Evolutionary conservation across 306 rosid species (phyloP).

Genomic region (Vicia faba): DNA sequence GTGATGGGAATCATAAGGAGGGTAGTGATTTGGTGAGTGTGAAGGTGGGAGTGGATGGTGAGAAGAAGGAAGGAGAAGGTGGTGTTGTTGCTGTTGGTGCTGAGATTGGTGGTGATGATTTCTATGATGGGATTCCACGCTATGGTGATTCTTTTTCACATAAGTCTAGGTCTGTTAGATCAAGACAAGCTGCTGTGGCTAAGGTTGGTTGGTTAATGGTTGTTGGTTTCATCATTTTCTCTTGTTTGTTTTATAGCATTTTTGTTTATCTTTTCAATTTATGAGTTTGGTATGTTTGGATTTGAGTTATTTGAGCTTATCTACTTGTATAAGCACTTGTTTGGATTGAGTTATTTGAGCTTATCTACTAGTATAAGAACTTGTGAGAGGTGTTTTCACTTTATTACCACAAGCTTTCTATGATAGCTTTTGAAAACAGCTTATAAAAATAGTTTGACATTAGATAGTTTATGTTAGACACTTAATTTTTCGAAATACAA

Average conservation of each 20-base stretch:
- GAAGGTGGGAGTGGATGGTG: too few species aligned
- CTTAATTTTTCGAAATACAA: background rate
- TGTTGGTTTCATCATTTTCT: slow-evolving; percentile 8
- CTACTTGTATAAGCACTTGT: background rate
- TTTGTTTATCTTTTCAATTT: slow-evolving; percentile 9
- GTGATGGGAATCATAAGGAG: slow-evolving; percentile 28
- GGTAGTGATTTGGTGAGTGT: slow-evolving; percentile 36
- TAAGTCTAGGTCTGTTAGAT: slow-evolving; percentile 68
- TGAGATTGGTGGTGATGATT: slow-evolving; percentile 43
- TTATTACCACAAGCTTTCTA: background rate
- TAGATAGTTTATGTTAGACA: too few species aligned
- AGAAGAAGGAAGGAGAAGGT: slow-evolving; percentile 30
- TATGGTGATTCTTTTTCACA: slow-evolving; percentile 48
- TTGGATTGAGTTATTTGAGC: background rate
- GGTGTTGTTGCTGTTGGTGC: background rate
- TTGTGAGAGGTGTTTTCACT: background rate
- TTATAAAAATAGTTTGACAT: too few species aligned
- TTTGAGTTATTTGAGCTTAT: background rate
- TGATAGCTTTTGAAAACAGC: background rate
- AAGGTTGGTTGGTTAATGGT: slow-evolving; percentile 51
- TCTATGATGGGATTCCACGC: slow-evolving; percentile 87
- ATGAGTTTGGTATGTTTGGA: background rate
- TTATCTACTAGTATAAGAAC: background rate
- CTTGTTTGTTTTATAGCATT: background rate
- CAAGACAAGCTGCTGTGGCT: slow-evolving; percentile 69